Conservation (phyloP, 495 filamentous ascomycete species). For the Aspergillus leporis region DNA sequence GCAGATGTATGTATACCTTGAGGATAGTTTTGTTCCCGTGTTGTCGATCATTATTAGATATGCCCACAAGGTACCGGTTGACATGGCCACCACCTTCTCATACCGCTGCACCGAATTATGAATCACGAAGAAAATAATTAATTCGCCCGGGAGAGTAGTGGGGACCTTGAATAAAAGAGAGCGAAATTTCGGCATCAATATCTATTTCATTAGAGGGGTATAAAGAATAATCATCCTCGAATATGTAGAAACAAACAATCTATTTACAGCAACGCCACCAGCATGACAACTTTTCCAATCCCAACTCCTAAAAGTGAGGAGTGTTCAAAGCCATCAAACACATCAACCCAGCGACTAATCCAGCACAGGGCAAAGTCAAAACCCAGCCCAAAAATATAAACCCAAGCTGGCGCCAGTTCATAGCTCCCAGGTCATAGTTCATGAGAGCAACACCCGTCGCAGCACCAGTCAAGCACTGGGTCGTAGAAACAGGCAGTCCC, state of each 20-base stretch:
- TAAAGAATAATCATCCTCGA: background rate
- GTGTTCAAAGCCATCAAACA: slow-evolving; percentile 43
- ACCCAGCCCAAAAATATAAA: slow-evolving; percentile 41
- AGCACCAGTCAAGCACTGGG: slow-evolving; percentile 42
- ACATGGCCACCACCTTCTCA: background rate
- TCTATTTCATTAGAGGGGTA: too few species aligned
- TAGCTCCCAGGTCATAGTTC: slow-evolving; percentile 39
- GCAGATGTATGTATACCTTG: background rate
- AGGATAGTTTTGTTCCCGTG: background rate
- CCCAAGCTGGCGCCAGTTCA: slow-evolving; percentile 40
- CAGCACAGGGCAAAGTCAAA: slow-evolving; percentile 41
- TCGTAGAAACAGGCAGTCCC: slow-evolving; percentile 42
- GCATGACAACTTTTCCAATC: background rate
- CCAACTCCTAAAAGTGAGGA: slow-evolving; percentile 33
- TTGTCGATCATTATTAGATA: slow-evolving; percentile 2
- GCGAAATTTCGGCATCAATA: too few species aligned
- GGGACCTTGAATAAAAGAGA: too few species aligned
- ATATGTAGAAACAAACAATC: background rate
- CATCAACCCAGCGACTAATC: slow-evolving; percentile 34
- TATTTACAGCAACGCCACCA: background rate
- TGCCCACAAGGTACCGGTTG: slow-evolving; percentile 2
- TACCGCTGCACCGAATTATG: too few species aligned
- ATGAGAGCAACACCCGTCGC: slow-evolving; percentile 40
- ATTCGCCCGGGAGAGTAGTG: too few species aligned
- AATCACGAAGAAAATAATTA: too few species aligned